Evolutionary conservation across 192 early-diverging fungal genomes (phyloP).

Genomic region (Coemansia sp.): DNA sequence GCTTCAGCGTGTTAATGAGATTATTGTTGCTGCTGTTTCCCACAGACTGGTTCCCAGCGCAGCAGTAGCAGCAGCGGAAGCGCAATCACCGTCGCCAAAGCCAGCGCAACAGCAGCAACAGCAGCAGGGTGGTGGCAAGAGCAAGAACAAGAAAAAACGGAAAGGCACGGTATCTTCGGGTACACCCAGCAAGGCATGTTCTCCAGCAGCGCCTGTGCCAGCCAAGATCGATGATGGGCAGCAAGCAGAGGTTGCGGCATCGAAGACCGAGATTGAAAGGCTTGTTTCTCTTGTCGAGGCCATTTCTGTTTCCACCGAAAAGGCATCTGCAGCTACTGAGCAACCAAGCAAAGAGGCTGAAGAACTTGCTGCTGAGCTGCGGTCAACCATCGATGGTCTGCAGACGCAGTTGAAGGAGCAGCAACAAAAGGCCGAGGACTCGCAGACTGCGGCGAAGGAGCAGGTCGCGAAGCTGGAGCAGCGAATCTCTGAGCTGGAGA

Average conservation of each 20-base stretch:
- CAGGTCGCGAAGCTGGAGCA: background rate
- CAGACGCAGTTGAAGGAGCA: slow-evolving; percentile 14
- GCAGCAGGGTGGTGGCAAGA: slow-evolving; percentile 21
- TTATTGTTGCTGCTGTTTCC: slow-evolving; percentile 29
- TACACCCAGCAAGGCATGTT: slow-evolving; percentile 2
- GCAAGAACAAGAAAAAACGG: slow-evolving; percentile 32
- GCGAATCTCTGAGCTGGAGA: slow-evolving; percentile 7
- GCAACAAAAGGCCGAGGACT: slow-evolving; percentile 6
- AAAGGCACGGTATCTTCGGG: slow-evolving; percentile 20
- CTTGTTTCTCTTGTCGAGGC: slow-evolving; percentile 34
- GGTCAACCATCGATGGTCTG: background rate
- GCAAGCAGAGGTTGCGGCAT: slow-evolving; percentile 8
- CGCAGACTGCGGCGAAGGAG: background rate
- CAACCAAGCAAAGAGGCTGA: background rate
- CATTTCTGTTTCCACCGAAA: background rate
- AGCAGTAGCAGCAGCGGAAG: background rate
- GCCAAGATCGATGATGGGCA: background rate
- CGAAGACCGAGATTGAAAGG: slow-evolving; percentile 25
- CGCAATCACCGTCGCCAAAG: background rate
- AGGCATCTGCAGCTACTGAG: background rate
- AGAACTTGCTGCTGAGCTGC: slow-evolving; percentile 1
- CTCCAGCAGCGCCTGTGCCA: slow-evolving; percentile 15
- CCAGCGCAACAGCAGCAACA: background rate
- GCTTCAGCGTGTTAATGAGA: slow-evolving; percentile 19
- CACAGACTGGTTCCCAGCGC: slow-evolving; percentile 11